Percentiles rank a stretch among this genome's conserved stretches.
Conservation (phyloP, 371 early-diverging fungal species). For the Lichtheimia ramosa region DNA sequence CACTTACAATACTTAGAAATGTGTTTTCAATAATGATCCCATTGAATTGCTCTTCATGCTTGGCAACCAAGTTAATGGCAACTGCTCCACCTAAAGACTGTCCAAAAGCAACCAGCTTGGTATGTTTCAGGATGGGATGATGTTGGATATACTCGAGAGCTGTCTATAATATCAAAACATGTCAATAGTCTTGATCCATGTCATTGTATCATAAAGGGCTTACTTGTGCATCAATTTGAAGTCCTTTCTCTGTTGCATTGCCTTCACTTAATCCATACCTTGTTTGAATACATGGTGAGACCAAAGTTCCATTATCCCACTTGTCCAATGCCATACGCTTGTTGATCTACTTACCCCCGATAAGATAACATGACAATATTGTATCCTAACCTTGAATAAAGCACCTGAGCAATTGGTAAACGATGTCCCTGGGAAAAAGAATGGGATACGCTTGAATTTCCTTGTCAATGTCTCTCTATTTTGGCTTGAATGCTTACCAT, state of each 20-base stretch:
- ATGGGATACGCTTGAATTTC: neutral
- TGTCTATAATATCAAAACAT: constrained; percentile 47
- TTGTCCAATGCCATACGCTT: neutral
- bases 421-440: constrained; percentile 74
- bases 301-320: neutral
- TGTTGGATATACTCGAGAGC: constrained; percentile 78
- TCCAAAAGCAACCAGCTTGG: constrained; percentile 86
- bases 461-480: neutral
- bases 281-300: neutral
- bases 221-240: constrained; percentile 89
- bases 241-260: constrained; percentile 80
- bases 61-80: constrained; percentile 79
- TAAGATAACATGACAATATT: constrained; percentile 96
- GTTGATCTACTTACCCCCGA: constrained; percentile 68
- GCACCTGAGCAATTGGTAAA: constrained; percentile 80
- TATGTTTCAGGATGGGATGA: constrained; percentile 74
- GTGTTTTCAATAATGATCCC: constrained; percentile 95
- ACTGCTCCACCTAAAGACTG: constrained; percentile 97
- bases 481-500: constrained; percentile 57
- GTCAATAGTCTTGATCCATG: too few species aligned
- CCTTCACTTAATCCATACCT: constrained; percentile 94
- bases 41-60: constrained; percentile 73
- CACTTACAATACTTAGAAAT: constrained; percentile 79
- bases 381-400: constrained; percentile 65
- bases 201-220: neutral